These are phyloP conservation scores for Balamuthia mandrillaris DNA, from an alignment of 208 protist genomes.

Conservation along the genomic window DNA sequence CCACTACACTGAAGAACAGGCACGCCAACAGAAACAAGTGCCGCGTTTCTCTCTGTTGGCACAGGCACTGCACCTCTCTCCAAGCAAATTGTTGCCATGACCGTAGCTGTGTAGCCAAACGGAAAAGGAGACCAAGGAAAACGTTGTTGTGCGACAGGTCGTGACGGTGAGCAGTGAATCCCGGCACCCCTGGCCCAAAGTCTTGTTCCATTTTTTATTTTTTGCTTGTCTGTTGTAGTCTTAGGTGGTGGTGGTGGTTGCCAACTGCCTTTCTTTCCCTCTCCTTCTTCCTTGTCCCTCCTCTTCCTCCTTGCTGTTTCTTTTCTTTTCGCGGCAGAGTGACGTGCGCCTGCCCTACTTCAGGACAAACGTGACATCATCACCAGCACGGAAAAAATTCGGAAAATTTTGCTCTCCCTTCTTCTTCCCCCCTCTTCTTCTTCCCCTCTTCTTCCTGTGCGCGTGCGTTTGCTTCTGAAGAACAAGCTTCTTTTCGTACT, in stretches of 20 bases:
- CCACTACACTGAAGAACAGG: too few relatives aligned
- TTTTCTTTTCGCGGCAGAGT: neutral
- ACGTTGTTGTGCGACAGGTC: too few relatives aligned
- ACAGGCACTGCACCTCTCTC: too few relatives aligned
- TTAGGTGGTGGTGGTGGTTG: neutral
- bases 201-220: neutral
- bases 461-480: neutral
- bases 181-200: too few relatives aligned
- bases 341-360: neutral
- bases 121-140: too few relatives aligned
- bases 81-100: too few relatives aligned
- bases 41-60: too few relatives aligned
- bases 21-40: too few relatives aligned
- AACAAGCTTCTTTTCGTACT: neutral
- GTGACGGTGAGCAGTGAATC: too few relatives aligned
- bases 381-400: neutral
- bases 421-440: neutral
- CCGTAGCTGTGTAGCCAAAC: too few relatives aligned
- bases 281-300: neutral
- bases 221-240: neutral
- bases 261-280: neutral
- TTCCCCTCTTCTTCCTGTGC: neutral
- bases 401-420: neutral
- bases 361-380: neutral
- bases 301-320: neutral